Evolutionary conservation across 2,329 filamentous ascomycete genomes (phyloP), one percentile per base, ranked within the genome.

Genomic region (Arthroderma sp.): DNA sequence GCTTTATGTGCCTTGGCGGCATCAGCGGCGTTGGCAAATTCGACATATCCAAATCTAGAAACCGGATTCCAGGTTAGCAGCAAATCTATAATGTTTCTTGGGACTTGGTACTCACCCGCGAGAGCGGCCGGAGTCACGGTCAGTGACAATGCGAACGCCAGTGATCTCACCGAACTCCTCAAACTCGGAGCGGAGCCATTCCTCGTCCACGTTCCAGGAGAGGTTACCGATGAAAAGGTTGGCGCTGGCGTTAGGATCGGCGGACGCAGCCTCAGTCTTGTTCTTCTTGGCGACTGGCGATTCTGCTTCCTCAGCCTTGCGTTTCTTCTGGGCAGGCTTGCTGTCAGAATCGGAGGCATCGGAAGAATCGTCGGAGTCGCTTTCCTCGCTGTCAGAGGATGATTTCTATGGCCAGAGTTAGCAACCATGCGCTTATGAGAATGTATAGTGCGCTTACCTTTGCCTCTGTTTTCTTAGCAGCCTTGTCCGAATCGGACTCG

Each of bases 221-320:
- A 95, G 73, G 72, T 86, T 89, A 55, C 88, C 88, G 53, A 87
- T 79, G 65, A 94, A 95, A 44, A 95, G 79, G 57, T 87, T 94
- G 53, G 60, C 51, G 30, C 71, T 70, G 57, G 70, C 64, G 15
- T 22, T 22, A 22, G 15, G 15, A 3, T 22, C 15, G 47, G 72
- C 63, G 52, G 56, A 60, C 44, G 61, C 63, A 38, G 61, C 62
- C 34, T 52, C 63, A 31, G 62, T 62, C 79, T 85, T 87, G 58
- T 76, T 67, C 74, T 86, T 85, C 62, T 74, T 73, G 43, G 66
- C 55, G 30, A 56, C 55, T 34, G 68, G 50, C 30, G 36, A 30
- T 40, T 61, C 55, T 39, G 69, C 67, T 6, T 63, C 59, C 46
- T 71, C 64, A 27, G 69, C 67, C 62, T 71, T 72, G 56, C 69